Base-by-base conservation (phyloP, 2,329 filamentous ascomycete species). In the Paraconiothyrium brasiliense region DNA sequence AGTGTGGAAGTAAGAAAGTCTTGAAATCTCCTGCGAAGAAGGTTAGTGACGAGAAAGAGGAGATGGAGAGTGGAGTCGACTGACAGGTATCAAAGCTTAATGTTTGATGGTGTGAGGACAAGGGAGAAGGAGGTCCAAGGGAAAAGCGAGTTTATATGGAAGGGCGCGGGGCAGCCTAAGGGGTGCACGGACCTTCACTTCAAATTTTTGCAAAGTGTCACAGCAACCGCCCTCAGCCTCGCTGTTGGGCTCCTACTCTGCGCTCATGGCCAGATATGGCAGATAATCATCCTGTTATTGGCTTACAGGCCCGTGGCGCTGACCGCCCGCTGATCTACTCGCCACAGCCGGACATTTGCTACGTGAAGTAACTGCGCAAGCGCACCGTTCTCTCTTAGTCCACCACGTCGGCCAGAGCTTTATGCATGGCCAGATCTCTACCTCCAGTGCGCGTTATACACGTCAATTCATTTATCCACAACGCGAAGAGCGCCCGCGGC, bases 1-100 rank as follows among this genome's bases (percentile, higher is more conserved):
- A 41, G 16, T n/a, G 60, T 73, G 70, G 69, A 72, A 71, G 68
- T 67, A 75, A 72, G 71, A 65, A 76, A 73, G 73, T 74, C 58
- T 61, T 76, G 63, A 72, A 68, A 56, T 65, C 54, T 60, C 63
- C 69, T 67, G 47, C 20, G n/a, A 35, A 34, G 27, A 35, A 2
- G n/a, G 47, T 60, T n/a, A 57, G 61, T 32, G 24, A 20, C 9
- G 13, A 13, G 14, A 4, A 20, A 24, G 50, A 22, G 50, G 37
- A 47, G 54, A 58, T 35, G 34, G 27, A 8, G 43, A 8, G n/a
- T 7, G 16, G 16, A 46, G 13, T 41, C 11, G 27, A 55, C 51
- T 51, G 24, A 44, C 43, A 60, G 55, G 32, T 51, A 30, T 55
- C 39, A 27, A 47, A 37, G 44, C 59, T 39, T 30, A 39, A 54